Percentiles rank a stretch among this genome's conserved stretches.
These are phyloP conservation scores for Flaveria linearis DNA, from an alignment of 129 eudicot genomes.

Conservation along the genomic window DNA sequence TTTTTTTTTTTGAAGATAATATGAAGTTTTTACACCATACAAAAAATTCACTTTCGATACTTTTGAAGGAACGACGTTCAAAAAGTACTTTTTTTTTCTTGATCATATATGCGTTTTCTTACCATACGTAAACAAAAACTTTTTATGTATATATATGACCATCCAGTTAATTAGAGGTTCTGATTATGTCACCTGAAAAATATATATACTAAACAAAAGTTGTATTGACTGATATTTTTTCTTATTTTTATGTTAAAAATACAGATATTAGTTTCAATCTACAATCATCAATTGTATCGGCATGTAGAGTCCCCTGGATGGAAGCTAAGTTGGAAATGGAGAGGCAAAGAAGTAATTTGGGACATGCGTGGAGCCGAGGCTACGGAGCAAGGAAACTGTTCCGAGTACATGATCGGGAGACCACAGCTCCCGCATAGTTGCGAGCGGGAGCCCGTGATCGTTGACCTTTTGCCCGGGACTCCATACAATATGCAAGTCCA, in stretches of 20 bases:
- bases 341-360: constrained; percentile 64
- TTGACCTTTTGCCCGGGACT: constrained; percentile 74
- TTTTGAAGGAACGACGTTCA: too few species aligned
- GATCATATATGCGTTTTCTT: too few species aligned
- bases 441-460: constrained; percentile 59
- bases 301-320: constrained; percentile 76
- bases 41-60: too few species aligned
- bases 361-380: constrained; percentile 76
- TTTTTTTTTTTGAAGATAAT: too few species aligned
- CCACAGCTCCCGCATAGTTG: constrained; percentile 66
- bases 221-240: background rate
- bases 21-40: too few species aligned
- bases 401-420: constrained; percentile 29
- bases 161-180: too few species aligned
- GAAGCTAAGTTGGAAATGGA: constrained; percentile 80
- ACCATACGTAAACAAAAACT: too few species aligned
- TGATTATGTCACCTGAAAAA: too few species aligned
- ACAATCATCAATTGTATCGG: constrained; percentile 70
- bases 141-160: too few species aligned
- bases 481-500: constrained; percentile 58
- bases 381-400: constrained; percentile 73
- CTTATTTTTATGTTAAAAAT: background rate
- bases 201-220: too few species aligned
- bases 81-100: too few species aligned
- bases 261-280: constrained; percentile 56